Evolutionary conservation across 768 basidiomycete genomes (phyloP), one percentile per base, ranked within the genome.

Genomic region (Coprinopsis marcescibilis): DNA sequence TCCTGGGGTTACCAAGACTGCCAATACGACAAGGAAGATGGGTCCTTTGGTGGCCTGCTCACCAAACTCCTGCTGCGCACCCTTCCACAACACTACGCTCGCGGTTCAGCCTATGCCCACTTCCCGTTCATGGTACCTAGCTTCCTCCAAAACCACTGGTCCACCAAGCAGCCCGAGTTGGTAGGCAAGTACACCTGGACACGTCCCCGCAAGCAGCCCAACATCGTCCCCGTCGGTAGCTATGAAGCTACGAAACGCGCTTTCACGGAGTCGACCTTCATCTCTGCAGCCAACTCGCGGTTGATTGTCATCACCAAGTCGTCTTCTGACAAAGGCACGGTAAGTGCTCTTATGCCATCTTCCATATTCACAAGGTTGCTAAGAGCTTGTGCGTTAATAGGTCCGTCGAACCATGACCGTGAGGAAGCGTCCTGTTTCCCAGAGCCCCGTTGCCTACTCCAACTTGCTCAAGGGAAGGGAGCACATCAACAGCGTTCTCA

Each of bases 1-100:
- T 64, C 79, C 1, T 92, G 89, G 88, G 89, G 86, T 20, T 89
- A 77, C 59, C 68, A 79, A 47, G 82, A 89, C 59, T 83, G 80
- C 57, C 77, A 80, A 64, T 71, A 72, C 34, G 74, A 86, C 63
- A 57, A 65, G 24, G 56, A 72, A 30, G 83, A 89, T 52, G 84
- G 87, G 21, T 85, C 86, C 0, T 83, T 74, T 49, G 89, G 88
- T 14, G 88, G 87, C 14, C 73, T 86, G 64, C 71, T 91, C 50
- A 78, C 77, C 13, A 84, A 79, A 55, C 66, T 92, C 21, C 73
- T 92, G 44, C 83, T 85, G 72, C 73, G 77, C 39, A 79, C 78
- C 15, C 67, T 92, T 24, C 88, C 88, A 0, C 65, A 80, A 17
- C 70, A 83, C 51, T 92, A 85, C 61, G 76, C 79, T 10, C 65